Base-by-base conservation (phyloP, 768 basidiomycete species). In the Psilocybe cyanescens region DNA sequence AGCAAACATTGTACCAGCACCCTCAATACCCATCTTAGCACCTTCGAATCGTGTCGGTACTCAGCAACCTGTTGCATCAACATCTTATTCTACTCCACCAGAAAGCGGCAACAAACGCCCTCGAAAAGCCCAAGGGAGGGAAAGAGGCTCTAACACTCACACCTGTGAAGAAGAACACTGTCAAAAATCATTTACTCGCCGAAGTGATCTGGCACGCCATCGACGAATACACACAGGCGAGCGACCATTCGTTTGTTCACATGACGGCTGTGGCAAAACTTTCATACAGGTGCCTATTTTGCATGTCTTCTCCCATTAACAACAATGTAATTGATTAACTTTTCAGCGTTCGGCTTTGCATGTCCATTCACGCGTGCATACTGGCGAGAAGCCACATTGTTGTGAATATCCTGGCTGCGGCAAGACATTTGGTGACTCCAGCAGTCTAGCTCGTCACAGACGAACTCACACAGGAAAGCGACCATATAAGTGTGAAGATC, bases 211-310 rank as follows among this genome's bases (percentile, higher is more conserved):
- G 48, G 83, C 86, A 45, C 86, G 94, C 29, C 94, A 96, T 71
- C 91, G 87, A 81, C 86, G 92, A 47, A 95, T 95, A 78, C 94
- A 96, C 68, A 95, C 94, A 0, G 94, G 94, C 16, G 94, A 95
- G 73, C 83, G 94, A 55, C 94, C 94, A 2, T 95, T 91, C 72
- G 78, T 87, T 11, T 95, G 93, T 66, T 78, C 80, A 35, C 81
- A 91, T 66, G 68, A 75, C 30, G 88, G 87, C 30, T 95, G 94
- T 60, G 91, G 92, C 55, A 96, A 95, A 79, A 91, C 91, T 2
- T 96, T 96, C 68, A 95, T 96, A 68, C 94, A 96, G 85, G 94
- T 93, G 29, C n/a, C 73, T 57, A 74, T 69, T 33, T 50, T 28
- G 16, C 16, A 17, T 57, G 58, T 44, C 57, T 39, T 65, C 19